Percentiles rank a stretch among this genome's conserved stretches.
phyloP scores from a whole-genome alignment of 2,329 filamentous ascomycete genomes.

The Diaporthe amygdali region DNA sequence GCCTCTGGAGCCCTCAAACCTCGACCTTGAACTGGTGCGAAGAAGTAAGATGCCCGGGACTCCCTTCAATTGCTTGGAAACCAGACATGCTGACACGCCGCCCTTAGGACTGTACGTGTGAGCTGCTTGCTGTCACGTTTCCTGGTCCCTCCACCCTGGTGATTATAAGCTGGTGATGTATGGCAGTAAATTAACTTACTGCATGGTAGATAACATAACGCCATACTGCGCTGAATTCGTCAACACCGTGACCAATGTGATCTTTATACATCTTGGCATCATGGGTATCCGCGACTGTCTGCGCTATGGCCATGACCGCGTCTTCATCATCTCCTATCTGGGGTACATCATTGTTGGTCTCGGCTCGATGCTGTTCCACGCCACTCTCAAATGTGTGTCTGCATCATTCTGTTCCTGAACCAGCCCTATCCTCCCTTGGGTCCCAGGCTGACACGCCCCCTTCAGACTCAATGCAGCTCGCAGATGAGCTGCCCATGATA shows the following conservation, averaged over 20 bases:
- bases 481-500: constrained; percentile 65
- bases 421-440: not conserved
- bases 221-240: constrained; percentile 42
- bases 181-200: constrained; percentile 30
- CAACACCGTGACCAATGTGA: constrained; percentile 77
- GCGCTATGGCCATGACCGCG: constrained; percentile 72
- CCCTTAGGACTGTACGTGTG: constrained; percentile 10
- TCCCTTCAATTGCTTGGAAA: not conserved
- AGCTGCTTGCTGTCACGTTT: not conserved
- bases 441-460: constrained; percentile 7
- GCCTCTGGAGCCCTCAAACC: constrained; percentile 43
- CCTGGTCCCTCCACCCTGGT: too few species aligned
- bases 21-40: constrained; percentile 47
- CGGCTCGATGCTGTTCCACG: constrained; percentile 62
- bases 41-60: constrained; percentile 34
- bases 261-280: constrained; percentile 80
- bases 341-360: constrained; percentile 60
- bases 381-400: constrained; percentile 58
- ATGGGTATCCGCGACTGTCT: constrained; percentile 78
- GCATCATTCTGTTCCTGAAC: not conserved
- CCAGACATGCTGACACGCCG: not conserved
- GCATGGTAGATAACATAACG: constrained; percentile 38
- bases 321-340: constrained; percentile 71
- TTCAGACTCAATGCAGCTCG: constrained; percentile 63
- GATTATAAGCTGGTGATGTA: not conserved